Percentiles rank a stretch among this genome's conserved stretches.
Evolutionary conservation across 805 yeast species (phyloP).

Genomic region (Torulaspora maleeae): DNA sequence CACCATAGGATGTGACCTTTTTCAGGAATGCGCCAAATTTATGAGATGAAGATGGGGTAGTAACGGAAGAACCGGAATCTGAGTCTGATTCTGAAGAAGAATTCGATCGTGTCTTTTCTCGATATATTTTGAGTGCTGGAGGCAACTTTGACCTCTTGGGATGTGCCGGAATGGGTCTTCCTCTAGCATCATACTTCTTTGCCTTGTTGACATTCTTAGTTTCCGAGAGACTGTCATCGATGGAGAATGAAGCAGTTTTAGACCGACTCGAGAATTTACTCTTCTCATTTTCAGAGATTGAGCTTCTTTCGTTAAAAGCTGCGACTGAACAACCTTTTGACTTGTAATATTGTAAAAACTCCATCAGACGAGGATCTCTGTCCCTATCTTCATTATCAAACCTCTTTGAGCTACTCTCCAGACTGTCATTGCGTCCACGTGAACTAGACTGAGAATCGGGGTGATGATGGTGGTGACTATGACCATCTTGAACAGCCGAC

Average conservation of each 20-base stretch:
- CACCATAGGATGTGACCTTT: conserved; percentile 32
- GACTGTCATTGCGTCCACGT: conserved; percentile 2
- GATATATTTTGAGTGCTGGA: conserved; percentile 40
- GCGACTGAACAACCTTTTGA: conserved; percentile 23
- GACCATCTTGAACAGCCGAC: conserved; percentile 13
- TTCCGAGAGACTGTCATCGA: conserved; percentile 12
- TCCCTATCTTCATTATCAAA: conserved; percentile 13
- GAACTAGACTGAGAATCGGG: background rate
- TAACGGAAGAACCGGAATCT: conserved; percentile 10
- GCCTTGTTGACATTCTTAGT: conserved; percentile 11
- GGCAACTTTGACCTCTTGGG: conserved; percentile 46
- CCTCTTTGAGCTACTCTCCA: background rate
- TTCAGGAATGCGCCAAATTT: conserved; percentile 34
- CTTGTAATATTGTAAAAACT: conserved; percentile 42
- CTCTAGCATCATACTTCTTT: conserved; percentile 36
- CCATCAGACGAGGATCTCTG: conserved; percentile 45
- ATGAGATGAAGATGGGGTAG: conserved; percentile 17
- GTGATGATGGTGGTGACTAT: conserved; percentile 13
- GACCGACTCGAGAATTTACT: background rate
- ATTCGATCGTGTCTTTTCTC: conserved; percentile 8
- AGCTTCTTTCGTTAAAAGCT: conserved; percentile 27
- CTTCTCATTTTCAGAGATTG: conserved; percentile 11
- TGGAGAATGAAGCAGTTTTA: conserved; percentile 24
- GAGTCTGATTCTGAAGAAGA: conserved; percentile 12
- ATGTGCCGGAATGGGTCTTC: conserved; percentile 50